Evolutionary conservation across 2,329 filamentous ascomycete genomes (phyloP).

Genomic region (Xylaria sp.): DNA sequence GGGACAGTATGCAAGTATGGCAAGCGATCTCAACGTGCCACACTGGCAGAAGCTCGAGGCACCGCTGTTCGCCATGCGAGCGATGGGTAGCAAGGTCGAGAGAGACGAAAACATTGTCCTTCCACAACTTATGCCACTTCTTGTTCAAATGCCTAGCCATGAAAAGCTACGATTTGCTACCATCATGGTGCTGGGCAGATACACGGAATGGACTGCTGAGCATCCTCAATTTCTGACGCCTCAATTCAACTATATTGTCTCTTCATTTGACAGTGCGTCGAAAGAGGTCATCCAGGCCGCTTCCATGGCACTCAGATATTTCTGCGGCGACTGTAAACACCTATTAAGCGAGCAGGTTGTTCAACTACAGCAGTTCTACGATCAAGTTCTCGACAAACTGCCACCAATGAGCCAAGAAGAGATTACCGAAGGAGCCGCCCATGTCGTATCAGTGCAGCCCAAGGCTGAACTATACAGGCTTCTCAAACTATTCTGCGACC

Average conservation of each 20-base stretch:
- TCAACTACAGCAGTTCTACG: conserved; percentile 92
- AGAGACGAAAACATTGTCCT: conserved; percentile 88
- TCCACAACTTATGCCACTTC: conserved; percentile 89
- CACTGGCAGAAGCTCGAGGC: conserved; percentile 98
- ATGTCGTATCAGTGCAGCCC: conserved; percentile 88
- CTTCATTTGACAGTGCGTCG: conserved; percentile 87
- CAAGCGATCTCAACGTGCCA: conserved; percentile 79
- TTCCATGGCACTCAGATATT: conserved; percentile 94
- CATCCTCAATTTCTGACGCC: conserved; percentile 92
- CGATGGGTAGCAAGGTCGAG: conserved; percentile 96
- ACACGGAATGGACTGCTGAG: conserved; percentile 96
- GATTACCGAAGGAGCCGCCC: conserved; percentile 93
- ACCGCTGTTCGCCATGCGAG: conserved; percentile 92
- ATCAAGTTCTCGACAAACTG: conserved; percentile 86
- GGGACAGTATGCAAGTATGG: conserved; percentile 80
- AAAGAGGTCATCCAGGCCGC: conserved; percentile 92
- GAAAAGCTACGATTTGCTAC: conserved; percentile 98
- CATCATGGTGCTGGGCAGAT: conserved; percentile 95
- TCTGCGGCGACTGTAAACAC: conserved; percentile 93
- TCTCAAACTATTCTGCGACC: conserved; percentile 93
- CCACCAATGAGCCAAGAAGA: conserved; percentile 92
- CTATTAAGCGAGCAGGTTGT: conserved; percentile 84
- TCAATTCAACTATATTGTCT: conserved; percentile 95
- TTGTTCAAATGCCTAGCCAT: conserved; percentile 93
- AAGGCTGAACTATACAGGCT: conserved; percentile 82